Percentiles rank a stretch among this genome's conserved stretches.
Evolutionary conservation across 192 early-diverging fungal species (phyloP).

Genomic region (Linnemannia schmuckeri): DNA sequence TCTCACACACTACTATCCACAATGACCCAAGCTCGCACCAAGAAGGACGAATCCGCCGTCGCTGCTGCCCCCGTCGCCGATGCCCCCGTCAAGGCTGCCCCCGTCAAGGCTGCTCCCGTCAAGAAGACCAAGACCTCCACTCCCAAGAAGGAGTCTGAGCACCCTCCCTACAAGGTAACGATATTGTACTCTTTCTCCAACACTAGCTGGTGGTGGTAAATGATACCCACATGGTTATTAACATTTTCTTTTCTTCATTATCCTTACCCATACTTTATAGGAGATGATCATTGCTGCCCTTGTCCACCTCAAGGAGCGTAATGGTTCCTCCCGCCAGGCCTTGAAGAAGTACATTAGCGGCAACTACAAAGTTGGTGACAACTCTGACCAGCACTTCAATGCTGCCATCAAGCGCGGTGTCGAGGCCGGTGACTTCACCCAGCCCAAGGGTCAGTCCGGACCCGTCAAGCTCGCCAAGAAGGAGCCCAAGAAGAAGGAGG

Average conservation of each 20-base stretch:
- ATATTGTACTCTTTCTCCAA: background rate
- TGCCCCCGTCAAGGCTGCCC: slow-evolving; percentile 41
- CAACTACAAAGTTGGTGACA: slow-evolving; percentile 77
- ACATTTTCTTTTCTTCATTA: background rate
- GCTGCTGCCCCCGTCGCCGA: slow-evolving; percentile 41
- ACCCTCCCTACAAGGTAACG: slow-evolving; percentile 58
- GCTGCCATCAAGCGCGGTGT: slow-evolving; percentile 78
- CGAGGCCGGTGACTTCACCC: slow-evolving; percentile 68
- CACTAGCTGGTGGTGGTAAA: background rate
- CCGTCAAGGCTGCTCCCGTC: slow-evolving; percentile 42
- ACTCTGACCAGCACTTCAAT: slow-evolving; percentile 70
- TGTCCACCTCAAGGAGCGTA: slow-evolving; percentile 76
- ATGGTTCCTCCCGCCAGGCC: slow-evolving; percentile 77
- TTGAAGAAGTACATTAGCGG: slow-evolving; percentile 86
- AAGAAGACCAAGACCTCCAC: slow-evolving; percentile 57
- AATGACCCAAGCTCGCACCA: slow-evolving; percentile 54
- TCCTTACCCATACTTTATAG: slow-evolving; percentile 23
- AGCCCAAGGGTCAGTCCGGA: slow-evolving; percentile 77
- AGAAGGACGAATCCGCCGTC: slow-evolving; percentile 52
- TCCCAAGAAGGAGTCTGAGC: slow-evolving; percentile 59
- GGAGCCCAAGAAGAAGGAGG: slow-evolving; percentile 63
- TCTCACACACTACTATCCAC: slow-evolving; percentile 13
- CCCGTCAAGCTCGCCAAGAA: slow-evolving; percentile 76
- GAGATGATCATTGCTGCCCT: slow-evolving; percentile 66
- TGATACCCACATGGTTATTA: background rate